These are phyloP conservation scores for Pseudogymnoascus sp. DNA, from an alignment of 2,329 filamentous ascomycete genomes.

Conservation along the genomic window DNA sequence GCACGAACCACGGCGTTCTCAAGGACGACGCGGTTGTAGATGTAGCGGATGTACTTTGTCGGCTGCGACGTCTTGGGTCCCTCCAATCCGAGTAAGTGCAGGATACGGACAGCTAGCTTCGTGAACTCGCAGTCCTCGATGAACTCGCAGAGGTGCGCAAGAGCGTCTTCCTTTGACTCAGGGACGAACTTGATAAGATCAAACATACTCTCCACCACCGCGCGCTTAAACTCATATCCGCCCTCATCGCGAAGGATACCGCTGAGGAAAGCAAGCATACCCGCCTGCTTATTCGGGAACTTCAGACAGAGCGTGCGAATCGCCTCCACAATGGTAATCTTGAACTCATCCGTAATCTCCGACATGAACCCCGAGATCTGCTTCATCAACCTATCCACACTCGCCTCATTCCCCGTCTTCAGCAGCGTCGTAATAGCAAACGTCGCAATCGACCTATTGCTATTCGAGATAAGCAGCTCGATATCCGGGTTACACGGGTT, in stretches of 20 bases:
- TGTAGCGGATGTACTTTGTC: conserved; percentile 98
- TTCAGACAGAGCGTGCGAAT: conserved; percentile 95
- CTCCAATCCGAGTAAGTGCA: conserved; percentile 89
- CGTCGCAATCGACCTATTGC: conserved; percentile 93
- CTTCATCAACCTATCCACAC: conserved; percentile 96
- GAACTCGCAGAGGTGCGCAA: conserved; percentile 95
- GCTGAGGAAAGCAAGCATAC: conserved; percentile 94
- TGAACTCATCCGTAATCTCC: conserved; percentile 98
- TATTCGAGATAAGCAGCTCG: conserved; percentile 92
- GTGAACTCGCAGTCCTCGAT: conserved; percentile 99
- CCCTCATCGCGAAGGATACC: conserved; percentile 95
- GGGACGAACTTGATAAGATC: conserved; percentile 98
- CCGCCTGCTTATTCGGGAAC: conserved; percentile 96
- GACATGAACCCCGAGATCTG: conserved; percentile 98
- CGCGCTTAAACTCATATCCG: conserved; percentile 96
- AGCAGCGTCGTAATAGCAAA: conserved; percentile 97
- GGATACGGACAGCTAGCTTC: conserved; percentile 89
- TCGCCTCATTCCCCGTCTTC: conserved; percentile 96
- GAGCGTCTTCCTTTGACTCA: conserved; percentile 71
- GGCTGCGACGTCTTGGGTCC: conserved; percentile 92
- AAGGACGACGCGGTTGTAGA: conserved; percentile 95
- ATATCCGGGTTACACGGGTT: conserved; percentile 95
- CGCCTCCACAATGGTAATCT: conserved; percentile 99
- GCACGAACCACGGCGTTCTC: conserved; percentile 96
- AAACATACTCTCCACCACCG: conserved; percentile 98